phyloP scores from a whole-genome alignment of 768 basidiomycete species.

The Lactarius indigo region DNA sequence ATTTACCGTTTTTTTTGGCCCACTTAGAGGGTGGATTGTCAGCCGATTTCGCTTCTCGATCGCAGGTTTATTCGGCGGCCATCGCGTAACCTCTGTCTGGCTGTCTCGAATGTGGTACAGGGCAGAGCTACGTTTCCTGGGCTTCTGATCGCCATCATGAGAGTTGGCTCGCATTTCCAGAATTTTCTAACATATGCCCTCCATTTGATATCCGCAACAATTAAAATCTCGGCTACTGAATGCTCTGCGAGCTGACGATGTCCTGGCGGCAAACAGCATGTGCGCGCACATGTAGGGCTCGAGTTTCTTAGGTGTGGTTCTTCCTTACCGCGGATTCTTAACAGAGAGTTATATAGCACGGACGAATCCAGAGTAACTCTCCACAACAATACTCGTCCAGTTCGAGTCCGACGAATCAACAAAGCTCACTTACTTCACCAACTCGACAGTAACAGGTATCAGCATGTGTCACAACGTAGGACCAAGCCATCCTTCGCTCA shows the following conservation, averaged over 20 bases:
- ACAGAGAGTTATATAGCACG: constrained; percentile 20
- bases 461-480: constrained; percentile 28
- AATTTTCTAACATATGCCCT: background rate
- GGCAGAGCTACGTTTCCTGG: constrained; percentile 13
- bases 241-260: constrained; percentile 16
- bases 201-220: constrained; percentile 14
- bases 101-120: constrained; percentile 14
- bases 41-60: constrained; percentile 20
- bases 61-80: background rate
- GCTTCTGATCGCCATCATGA: constrained; percentile 12
- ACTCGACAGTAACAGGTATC: background rate
- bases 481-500: background rate
- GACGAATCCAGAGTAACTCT: background rate
- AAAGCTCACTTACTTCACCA: background rate
- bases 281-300: constrained; percentile 12
- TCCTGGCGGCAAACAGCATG: constrained; percentile 23
- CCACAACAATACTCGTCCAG: constrained; percentile 11
- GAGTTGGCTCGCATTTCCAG: background rate
- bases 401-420: constrained; percentile 4
- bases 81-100: constrained; percentile 8
- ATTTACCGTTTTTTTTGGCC: constrained; percentile 13
- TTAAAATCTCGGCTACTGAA: constrained; percentile 23
- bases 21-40: constrained; percentile 1
- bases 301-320: constrained; percentile 2
- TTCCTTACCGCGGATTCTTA: constrained; percentile 9